Conservation (phyloP, 495 filamentous ascomycete species). For the Xylaria longipes region DNA sequence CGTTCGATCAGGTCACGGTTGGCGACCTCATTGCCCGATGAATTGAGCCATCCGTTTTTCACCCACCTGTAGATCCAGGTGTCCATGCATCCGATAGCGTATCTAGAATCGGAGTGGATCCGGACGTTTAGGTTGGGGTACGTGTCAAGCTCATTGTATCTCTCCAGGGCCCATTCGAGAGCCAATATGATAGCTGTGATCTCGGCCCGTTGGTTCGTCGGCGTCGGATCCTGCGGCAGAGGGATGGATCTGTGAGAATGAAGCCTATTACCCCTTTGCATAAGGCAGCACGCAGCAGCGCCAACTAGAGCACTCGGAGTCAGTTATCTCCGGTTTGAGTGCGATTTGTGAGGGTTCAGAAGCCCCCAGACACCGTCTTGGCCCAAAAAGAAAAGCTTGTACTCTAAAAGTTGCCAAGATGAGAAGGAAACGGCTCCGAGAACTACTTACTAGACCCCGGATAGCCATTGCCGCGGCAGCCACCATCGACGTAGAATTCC, state of each 20-base stretch:
- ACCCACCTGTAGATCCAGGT: slow-evolving; percentile 40
- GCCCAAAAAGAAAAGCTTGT: background rate
- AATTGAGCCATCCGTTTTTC: slow-evolving; percentile 39
- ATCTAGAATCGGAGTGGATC: slow-evolving; percentile 43
- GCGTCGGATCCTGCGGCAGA: slow-evolving; percentile 10
- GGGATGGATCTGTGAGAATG: background rate
- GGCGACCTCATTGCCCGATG: slow-evolving; percentile 32
- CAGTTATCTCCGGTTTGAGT: background rate
- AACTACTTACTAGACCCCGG: slow-evolving; percentile 14
- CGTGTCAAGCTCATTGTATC: slow-evolving; percentile 28
- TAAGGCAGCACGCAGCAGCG: slow-evolving; percentile 45
- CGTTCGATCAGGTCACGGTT: slow-evolving; percentile 46
- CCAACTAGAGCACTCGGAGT: slow-evolving; percentile 25
- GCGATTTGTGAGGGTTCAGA: background rate
- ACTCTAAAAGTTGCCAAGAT: background rate
- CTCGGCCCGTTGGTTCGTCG: slow-evolving; percentile 52
- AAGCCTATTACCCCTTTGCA: background rate
- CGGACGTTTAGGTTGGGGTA: slow-evolving; percentile 27
- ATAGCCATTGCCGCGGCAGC: slow-evolving; percentile 46
- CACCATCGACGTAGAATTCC: slow-evolving; percentile 49
- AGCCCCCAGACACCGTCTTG: background rate
- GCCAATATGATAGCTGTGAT: slow-evolving; percentile 48
- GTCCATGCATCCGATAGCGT: slow-evolving; percentile 40
- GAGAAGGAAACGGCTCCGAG: background rate
- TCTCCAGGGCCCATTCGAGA: slow-evolving; percentile 43